Percentiles rank a stretch among this genome's conserved stretches.
phyloP scores from a whole-genome alignment of 148 eudicot genomes.

The Nepenthes mirabilis region DNA sequence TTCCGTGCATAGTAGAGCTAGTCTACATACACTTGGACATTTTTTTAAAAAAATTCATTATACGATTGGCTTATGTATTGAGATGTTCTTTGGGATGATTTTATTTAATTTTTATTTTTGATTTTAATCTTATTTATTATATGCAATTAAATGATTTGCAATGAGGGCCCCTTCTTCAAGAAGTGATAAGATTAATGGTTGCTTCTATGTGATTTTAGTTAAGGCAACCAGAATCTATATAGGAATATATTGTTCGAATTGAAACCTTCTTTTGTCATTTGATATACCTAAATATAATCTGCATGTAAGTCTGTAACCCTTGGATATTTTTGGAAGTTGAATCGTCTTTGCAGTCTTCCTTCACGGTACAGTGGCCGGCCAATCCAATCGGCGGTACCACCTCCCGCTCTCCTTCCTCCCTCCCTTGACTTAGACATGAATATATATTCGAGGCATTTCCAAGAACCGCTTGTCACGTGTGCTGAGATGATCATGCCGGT shows the following conservation, averaged over 20 bases:
- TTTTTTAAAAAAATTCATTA: too few species aligned
- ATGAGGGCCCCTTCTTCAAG: not conserved
- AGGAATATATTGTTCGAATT: too few species aligned
- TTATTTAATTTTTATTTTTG: too few species aligned
- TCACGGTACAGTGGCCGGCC: slow-evolving; percentile 45
- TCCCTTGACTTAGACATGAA: slow-evolving; percentile 81
- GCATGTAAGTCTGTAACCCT: not conserved
- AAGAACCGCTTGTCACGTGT: slow-evolving; percentile 18
- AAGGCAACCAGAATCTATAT: too few species aligned
- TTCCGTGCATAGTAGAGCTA: too few species aligned
- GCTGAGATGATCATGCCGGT: slow-evolving; percentile 26
- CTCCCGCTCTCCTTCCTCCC: slow-evolving; percentile 30
- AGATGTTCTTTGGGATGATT: too few species aligned
- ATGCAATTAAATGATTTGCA: not conserved
- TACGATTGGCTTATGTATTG: too few species aligned
- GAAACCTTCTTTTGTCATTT: too few species aligned
- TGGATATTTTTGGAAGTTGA: slow-evolving; percentile 29
- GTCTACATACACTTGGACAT: too few species aligned
- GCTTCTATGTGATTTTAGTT: too few species aligned
- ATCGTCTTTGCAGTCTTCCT: slow-evolving; percentile 55
- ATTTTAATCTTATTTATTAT: not conserved
- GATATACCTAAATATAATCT: too few species aligned
- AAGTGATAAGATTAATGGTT: too few species aligned
- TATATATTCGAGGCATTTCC: slow-evolving; percentile 55
- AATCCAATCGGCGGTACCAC: slow-evolving; percentile 39